Conservation (phyloP, 1,284 basidiomycete species). For the Apiotrichum akiyoshidainum region DNA sequence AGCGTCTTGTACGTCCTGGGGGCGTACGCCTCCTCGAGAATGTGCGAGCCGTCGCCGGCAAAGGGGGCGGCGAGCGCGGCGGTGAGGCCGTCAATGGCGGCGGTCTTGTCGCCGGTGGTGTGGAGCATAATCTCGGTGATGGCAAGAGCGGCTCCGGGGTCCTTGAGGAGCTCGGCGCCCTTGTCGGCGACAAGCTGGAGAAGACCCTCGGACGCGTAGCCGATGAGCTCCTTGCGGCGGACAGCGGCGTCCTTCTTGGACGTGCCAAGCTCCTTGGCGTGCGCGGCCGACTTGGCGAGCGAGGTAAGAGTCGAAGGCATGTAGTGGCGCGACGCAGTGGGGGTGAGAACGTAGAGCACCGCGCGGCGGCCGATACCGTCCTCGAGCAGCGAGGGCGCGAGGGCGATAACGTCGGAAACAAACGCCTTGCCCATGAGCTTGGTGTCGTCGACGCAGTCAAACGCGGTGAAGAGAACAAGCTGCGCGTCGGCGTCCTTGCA, state of each 20-base stretch:
- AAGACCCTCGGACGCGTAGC: slow-evolving; percentile 66
- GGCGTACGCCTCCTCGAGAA: slow-evolving; percentile 72
- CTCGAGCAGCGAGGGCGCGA: slow-evolving; percentile 55
- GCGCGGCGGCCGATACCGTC: slow-evolving; percentile 63
- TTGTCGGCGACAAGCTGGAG: slow-evolving; percentile 63
- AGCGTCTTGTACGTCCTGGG: slow-evolving; percentile 79
- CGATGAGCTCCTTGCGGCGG: slow-evolving; percentile 65
- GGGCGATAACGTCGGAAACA: slow-evolving; percentile 55
- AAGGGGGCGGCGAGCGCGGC: slow-evolving; percentile 59
- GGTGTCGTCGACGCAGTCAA: slow-evolving; percentile 84
- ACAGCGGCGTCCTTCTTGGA: slow-evolving; percentile 70
- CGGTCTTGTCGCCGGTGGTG: slow-evolving; percentile 71
- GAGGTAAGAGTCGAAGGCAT: slow-evolving; percentile 69
- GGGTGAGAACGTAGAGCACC: slow-evolving; percentile 73
- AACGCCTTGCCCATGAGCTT: slow-evolving; percentile 77
- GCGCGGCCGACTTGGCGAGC: slow-evolving; percentile 63
- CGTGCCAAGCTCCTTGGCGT: slow-evolving; percentile 56
- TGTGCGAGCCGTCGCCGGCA: slow-evolving; percentile 57
- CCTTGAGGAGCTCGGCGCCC: slow-evolving; percentile 61
- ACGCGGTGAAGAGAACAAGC: slow-evolving; percentile 76
- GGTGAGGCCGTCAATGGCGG: slow-evolving; percentile 61
- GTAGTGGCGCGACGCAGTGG: slow-evolving; percentile 73
- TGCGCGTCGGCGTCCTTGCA: slow-evolving; percentile 81
- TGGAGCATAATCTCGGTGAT: slow-evolving; percentile 75
- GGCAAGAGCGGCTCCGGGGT: slow-evolving; percentile 72